These are phyloP conservation scores for Primulina huaijiensis DNA, from an alignment of 257 asterid genomes.

Conservation along the genomic window DNA sequence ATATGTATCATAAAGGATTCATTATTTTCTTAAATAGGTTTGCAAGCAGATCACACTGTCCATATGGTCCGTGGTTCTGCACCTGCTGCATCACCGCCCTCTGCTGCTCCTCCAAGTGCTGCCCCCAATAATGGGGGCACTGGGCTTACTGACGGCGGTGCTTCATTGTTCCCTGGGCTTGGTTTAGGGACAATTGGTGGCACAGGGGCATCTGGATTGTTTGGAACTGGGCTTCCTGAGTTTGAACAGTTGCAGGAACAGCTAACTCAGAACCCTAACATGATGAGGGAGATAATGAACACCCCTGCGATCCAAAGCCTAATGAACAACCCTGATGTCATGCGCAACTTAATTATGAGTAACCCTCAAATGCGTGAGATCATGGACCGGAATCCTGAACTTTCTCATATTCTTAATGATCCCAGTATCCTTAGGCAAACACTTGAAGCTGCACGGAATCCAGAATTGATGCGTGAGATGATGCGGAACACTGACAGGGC, in stretches of 20 bases:
- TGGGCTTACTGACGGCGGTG: constrained; percentile 35
- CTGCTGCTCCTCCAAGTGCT: constrained; percentile 28
- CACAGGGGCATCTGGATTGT: constrained; percentile 40
- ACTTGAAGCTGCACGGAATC: constrained; percentile 65
- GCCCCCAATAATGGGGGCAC: constrained; percentile 31
- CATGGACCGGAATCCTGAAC: constrained; percentile 59
- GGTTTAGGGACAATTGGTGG: constrained; percentile 35
- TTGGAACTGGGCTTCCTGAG: constrained; percentile 51
- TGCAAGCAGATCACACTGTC: constrained; percentile 57
- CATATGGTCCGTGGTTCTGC: constrained; percentile 57
- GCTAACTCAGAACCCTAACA: constrained; percentile 48
- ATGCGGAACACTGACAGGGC: constrained; percentile 67
- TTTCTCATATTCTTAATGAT: constrained; percentile 55
- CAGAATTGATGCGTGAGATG: constrained; percentile 71
- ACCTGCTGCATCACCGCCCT: constrained; percentile 25
- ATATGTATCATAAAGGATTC: neutral
- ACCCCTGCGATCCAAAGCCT: constrained; percentile 50
- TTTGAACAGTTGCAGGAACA: constrained; percentile 52
- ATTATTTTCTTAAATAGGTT: constrained; percentile 30
- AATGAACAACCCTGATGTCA: constrained; percentile 58
- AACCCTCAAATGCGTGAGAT: constrained; percentile 70
- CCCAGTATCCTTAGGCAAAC: constrained; percentile 59
- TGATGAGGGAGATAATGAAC: constrained; percentile 54
- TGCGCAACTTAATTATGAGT: constrained; percentile 48
- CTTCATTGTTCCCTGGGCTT: constrained; percentile 45